Conservation (phyloP, 176 grass and related monocot species). For the Rhynchospora tenuis region DNA sequence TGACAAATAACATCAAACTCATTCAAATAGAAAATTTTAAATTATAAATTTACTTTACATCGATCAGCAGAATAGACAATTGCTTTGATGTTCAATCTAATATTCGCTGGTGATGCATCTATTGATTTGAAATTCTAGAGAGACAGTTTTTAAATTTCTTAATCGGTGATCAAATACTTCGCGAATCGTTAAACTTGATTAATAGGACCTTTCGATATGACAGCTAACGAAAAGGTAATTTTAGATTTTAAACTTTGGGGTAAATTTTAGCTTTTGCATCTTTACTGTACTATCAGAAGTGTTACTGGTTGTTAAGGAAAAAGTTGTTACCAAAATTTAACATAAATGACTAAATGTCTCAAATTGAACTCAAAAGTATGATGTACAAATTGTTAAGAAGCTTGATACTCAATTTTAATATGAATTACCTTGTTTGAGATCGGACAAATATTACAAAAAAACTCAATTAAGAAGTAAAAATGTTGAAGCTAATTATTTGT, state of each 20-base stretch:
- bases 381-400: not conserved
- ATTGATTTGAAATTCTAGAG: not conserved
- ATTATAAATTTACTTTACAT: not conserved
- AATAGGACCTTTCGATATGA: not conserved
- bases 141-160: not conserved
- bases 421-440: not conserved
- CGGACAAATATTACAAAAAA: not conserved
- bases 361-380: not conserved
- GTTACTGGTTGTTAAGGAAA: not conserved
- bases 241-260: not conserved
- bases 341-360: too few species aligned
- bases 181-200: not conserved
- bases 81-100: not conserved
- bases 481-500: not conserved
- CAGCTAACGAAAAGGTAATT: not conserved
- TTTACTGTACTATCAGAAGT: not conserved
- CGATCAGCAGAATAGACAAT: too few species aligned
- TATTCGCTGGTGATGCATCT: not conserved
- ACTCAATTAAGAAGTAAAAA: not conserved
- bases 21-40: not conserved
- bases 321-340: not conserved
- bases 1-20: too few species aligned
- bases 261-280: not conserved
- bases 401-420: not conserved
- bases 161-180: not conserved